These are phyloP conservation scores for Microsporum canis DNA, from an alignment of 2,329 filamentous ascomycete genomes.

Conservation along the genomic window DNA sequence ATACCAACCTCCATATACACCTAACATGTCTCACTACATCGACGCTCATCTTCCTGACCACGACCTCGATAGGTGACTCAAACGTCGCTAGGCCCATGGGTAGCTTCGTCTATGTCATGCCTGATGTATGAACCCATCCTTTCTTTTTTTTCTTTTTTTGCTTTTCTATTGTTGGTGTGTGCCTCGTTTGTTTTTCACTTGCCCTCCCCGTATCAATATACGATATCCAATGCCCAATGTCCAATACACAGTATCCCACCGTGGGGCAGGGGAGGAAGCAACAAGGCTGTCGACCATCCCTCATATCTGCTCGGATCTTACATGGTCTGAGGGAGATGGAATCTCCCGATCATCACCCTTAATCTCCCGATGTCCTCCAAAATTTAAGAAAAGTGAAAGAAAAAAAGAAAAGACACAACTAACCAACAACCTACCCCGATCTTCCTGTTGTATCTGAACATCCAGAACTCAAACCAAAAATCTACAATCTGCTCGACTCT, in stretches of 20 bases:
- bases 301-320: background rate
- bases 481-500: slow-evolving; percentile 63
- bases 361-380: background rate
- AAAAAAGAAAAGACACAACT: background rate
- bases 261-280: background rate
- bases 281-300: background rate
- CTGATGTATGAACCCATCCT: slow-evolving; percentile 52
- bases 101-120: slow-evolving; percentile 87
- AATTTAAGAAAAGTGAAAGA: background rate
- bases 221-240: background rate
- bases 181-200: background rate
- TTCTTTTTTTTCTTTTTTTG: background rate
- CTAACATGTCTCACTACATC: slow-evolving; percentile 44
- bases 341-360: background rate
- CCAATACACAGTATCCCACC: background rate
- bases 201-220: background rate
- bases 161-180: slow-evolving; percentile 3
- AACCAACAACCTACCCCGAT: background rate
- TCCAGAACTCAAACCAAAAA: slow-evolving; percentile 34
- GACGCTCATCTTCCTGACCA: slow-evolving; percentile 47
- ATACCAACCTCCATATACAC: slow-evolving; percentile 49
- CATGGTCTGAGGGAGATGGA: background rate
- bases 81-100: slow-evolving; percentile 50
- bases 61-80: slow-evolving; percentile 38
- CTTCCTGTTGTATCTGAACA: background rate